A percentile compares a stretch with the other conserved stretches of the same genome.
These are phyloP conservation scores for Aspergillus avenaceus DNA, from an alignment of 495 filamentous ascomycete genomes.

Conservation along the genomic window DNA sequence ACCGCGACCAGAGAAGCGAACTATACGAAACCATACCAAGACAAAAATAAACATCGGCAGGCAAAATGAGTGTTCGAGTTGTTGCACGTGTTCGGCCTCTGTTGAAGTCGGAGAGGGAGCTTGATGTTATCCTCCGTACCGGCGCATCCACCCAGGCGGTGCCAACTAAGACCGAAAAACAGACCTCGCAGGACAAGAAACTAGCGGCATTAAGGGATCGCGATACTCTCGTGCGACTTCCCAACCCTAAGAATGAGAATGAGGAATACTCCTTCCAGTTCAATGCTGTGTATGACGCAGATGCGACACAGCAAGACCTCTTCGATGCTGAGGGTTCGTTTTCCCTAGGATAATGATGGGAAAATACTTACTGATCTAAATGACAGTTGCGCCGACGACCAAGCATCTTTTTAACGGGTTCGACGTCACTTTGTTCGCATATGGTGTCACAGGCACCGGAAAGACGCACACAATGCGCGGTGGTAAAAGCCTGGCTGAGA, in stretches of 20 bases:
- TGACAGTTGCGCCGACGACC: constrained; percentile 64
- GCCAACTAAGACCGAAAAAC: constrained; percentile 21
- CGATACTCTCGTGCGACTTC: constrained; percentile 76
- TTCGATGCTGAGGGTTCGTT: constrained; percentile 81
- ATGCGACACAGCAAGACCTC: constrained; percentile 75
- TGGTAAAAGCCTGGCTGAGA: constrained; percentile 80
- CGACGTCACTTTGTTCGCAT: constrained; percentile 93
- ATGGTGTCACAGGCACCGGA: constrained; percentile 91
- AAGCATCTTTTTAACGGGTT: constrained; percentile 92
- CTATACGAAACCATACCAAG: neutral
- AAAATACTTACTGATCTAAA: constrained; percentile 19
- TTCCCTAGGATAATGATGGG: neutral
- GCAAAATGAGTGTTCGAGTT: constrained; percentile 65
- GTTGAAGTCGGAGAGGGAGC: constrained; percentile 73
- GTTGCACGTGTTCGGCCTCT: constrained; percentile 87
- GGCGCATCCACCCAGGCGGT: constrained; percentile 23
- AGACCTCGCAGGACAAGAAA: constrained; percentile 32
- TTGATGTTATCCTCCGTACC: constrained; percentile 77
- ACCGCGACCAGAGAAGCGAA: neutral
- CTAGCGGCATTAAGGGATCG: constrained; percentile 49
- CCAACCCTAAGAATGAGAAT: constrained; percentile 86
- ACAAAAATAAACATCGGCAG: neutral
- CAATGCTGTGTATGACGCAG: constrained; percentile 83
- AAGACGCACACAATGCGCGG: constrained; percentile 99
- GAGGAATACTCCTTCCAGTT: constrained; percentile 95